Percentiles rank a stretch among this genome's conserved stretches.
phyloP scores from a whole-genome alignment of 2,329 filamentous ascomycete species.

The Epichloe scottii region DNA sequence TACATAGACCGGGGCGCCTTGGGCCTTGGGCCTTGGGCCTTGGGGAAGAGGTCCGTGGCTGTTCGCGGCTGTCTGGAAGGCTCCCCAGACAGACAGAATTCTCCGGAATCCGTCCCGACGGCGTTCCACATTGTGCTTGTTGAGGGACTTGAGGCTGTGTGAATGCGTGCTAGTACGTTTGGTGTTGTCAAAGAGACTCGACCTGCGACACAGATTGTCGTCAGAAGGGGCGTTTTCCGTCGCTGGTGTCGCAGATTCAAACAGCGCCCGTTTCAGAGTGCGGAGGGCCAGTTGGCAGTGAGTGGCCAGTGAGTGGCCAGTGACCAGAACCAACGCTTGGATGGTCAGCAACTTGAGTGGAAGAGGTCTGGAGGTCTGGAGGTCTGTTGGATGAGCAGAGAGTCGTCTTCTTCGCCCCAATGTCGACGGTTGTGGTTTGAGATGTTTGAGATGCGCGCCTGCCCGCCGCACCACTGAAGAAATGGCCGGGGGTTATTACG shows the following conservation, averaged over 20 bases:
- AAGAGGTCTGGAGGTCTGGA: too few species aligned
- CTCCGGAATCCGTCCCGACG: neutral
- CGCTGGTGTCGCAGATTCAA: conserved; percentile 1
- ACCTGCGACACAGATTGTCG: conserved; percentile 1
- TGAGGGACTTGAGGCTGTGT: neutral
- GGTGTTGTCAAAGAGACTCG: neutral
- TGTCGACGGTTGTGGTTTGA: too few species aligned
- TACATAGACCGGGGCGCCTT: neutral
- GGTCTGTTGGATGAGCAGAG: too few species aligned
- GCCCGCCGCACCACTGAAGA: too few species aligned
- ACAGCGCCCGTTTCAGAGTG: conserved; percentile 1
- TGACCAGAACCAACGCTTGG: too few species aligned
- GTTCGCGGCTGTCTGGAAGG: neutral
- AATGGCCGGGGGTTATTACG: neutral
- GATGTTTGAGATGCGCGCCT: too few species aligned
- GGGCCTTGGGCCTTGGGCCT: neutral
- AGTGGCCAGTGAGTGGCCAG: too few species aligned
- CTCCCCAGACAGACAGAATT: neutral
- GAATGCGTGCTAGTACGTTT: neutral
- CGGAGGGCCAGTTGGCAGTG: neutral
- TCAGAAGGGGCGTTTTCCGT: neutral
- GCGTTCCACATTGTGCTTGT: neutral
- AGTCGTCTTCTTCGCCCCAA: too few species aligned
- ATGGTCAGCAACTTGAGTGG: too few species aligned
- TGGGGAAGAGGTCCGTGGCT: conserved; percentile 2